These are phyloP conservation scores for Mycena amicta DNA, from an alignment of 768 basidiomycete genomes.

Conservation along the genomic window DNA sequence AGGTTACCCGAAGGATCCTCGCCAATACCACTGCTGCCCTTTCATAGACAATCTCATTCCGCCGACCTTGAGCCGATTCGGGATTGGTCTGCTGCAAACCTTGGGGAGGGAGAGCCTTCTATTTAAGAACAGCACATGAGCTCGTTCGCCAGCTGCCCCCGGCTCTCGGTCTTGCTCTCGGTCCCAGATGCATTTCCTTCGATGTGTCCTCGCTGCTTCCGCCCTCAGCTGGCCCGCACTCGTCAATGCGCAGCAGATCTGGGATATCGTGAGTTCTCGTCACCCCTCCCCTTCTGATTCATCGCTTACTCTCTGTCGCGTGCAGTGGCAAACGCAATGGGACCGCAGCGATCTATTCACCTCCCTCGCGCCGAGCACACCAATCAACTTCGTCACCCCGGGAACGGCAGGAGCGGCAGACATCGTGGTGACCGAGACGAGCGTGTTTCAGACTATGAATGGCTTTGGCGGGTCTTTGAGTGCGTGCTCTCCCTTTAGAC, in stretches of 20 bases:
- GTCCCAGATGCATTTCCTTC: too few species aligned
- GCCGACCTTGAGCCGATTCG: too few species aligned
- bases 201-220: not conserved
- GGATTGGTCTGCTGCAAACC: too few species aligned
- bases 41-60: too few species aligned
- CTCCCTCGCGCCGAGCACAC: conserved; percentile 44
- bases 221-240: too few species aligned
- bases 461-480: conserved; percentile 72
- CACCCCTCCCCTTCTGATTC: not conserved
- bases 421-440: conserved; percentile 59
- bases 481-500: conserved; percentile 29
- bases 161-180: too few species aligned
- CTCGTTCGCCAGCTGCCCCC: too few species aligned
- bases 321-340: conserved; percentile 68
- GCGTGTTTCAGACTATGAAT: conserved; percentile 59
- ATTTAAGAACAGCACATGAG: too few species aligned
- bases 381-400: conserved; percentile 60
- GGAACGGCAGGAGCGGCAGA: conserved; percentile 60
- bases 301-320: not conserved
- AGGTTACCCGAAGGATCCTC: too few species aligned
- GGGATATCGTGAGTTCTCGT: conserved; percentile 46
- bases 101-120: too few species aligned
- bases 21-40: too few species aligned
- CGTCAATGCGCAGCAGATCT: conserved; percentile 52
- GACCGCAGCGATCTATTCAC: conserved; percentile 54